A percentile compares a stretch with the other conserved stretches of the same genome.
Evolutionary conservation across 2,329 filamentous ascomycete genomes (phyloP).

Genomic region (Stemphylium lycopersici): DNA sequence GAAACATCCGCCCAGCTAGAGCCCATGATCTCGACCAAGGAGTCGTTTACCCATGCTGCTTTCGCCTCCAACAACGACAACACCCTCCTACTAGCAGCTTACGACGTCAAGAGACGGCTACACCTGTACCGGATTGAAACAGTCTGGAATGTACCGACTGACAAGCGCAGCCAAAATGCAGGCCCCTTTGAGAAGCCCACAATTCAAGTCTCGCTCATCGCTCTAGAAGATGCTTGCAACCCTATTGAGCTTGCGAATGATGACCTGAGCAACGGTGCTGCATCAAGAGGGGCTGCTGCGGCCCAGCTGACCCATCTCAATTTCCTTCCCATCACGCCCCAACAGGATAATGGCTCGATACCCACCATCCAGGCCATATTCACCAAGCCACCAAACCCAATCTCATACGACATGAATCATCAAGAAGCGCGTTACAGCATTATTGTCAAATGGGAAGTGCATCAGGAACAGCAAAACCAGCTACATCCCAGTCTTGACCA

Average conservation of each 20-base stretch:
- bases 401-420: constrained; percentile 57
- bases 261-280: constrained; percentile 30
- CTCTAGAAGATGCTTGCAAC: constrained; percentile 39
- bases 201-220: constrained; percentile 38
- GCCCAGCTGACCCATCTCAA: constrained; percentile 71
- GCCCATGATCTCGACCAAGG: constrained; percentile 68
- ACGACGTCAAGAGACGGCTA: constrained; percentile 73
- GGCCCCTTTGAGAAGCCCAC: constrained; percentile 47
- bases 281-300: constrained; percentile 35
- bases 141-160: constrained; percentile 70
- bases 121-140: constrained; percentile 75
- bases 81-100: constrained; percentile 68
- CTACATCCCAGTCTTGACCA: constrained; percentile 81
- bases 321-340: constrained; percentile 70
- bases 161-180: constrained; percentile 60
- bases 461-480: constrained; percentile 64
- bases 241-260: constrained; percentile 32
- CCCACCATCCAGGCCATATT: constrained; percentile 76
- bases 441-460: constrained; percentile 81
- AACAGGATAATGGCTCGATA: constrained; percentile 64
- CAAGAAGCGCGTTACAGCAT: constrained; percentile 73
- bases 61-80: constrained; percentile 67
- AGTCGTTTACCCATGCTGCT: constrained; percentile 49
- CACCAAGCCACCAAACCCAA: constrained; percentile 59
- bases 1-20: constrained; percentile 78